Conservation (phyloP, 768 basidiomycete species). For the Pulveroboletus frians region DNA sequence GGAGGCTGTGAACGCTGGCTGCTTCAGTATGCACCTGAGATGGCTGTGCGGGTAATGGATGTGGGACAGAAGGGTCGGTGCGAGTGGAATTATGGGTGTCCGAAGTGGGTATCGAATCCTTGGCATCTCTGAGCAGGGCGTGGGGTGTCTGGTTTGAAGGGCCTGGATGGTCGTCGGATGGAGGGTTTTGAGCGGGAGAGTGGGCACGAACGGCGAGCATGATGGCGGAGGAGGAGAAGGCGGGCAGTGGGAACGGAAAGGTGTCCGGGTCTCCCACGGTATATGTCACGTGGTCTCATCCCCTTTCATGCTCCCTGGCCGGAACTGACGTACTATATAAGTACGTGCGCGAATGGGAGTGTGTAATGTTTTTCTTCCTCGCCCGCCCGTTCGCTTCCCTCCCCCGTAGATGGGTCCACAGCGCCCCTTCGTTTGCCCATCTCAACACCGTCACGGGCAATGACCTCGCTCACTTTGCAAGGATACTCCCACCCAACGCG, state of each 20-base stretch:
- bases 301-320: background rate
- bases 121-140: background rate
- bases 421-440: conserved; percentile 21
- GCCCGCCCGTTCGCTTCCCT: background rate
- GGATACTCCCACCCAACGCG: conserved; percentile 55
- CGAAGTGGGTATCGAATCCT: background rate
- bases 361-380: conserved; percentile 4
- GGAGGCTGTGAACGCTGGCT: conserved; percentile 57
- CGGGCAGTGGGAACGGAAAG: background rate
- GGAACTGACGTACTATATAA: background rate
- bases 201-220: conserved; percentile 3
- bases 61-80: conserved; percentile 26
- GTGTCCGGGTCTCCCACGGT: conserved; percentile 12
- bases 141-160: background rate
- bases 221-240: background rate
- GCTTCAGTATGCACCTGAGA: conserved; percentile 40
- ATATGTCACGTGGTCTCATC: conserved; percentile 6
- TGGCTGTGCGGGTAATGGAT: conserved; percentile 13
- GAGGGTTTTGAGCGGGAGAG: too few relatives aligned
- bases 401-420: conserved; percentile 17
- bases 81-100: conserved; percentile 18
- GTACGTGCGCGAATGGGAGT: background rate
- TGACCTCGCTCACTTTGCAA: conserved; percentile 65
- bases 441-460: conserved; percentile 48
- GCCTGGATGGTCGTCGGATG: background rate